Conservation (phyloP, 768 basidiomycete species). For the Tulasnella sp. region DNA sequence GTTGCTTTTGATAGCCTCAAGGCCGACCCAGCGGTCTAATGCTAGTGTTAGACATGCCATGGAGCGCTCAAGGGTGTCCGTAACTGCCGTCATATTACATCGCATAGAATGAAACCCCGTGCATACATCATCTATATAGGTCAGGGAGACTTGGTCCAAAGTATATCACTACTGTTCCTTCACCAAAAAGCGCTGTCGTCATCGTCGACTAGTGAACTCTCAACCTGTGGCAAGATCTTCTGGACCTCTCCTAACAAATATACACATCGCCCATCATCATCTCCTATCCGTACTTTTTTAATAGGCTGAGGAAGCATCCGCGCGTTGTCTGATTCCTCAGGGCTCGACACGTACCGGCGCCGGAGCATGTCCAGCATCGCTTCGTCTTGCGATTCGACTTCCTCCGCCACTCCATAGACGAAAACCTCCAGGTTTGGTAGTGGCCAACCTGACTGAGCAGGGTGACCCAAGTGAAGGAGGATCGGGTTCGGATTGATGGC, state of each 20-base stretch:
- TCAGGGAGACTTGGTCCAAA: too few relatives aligned
- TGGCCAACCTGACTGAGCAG: not conserved
- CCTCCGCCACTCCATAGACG: not conserved
- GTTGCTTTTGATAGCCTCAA: too few relatives aligned
- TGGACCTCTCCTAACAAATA: not conserved
- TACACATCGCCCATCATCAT: not conserved
- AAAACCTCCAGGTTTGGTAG: not conserved
- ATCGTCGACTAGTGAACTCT: not conserved
- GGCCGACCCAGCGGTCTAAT: too few relatives aligned
- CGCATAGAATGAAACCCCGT: too few relatives aligned
- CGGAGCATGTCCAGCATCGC: not conserved
- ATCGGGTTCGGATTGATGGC: not conserved
- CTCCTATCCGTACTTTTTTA: not conserved
- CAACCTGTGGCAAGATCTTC: not conserved
- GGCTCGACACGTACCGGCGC: too few relatives aligned
- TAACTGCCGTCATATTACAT: too few relatives aligned
- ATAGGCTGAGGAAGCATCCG: not conserved
- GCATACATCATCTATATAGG: too few relatives aligned
- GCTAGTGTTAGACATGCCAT: too few relatives aligned
- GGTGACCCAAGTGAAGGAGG: not conserved
- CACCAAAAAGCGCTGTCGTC: too few relatives aligned
- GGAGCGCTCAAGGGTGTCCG: too few relatives aligned
- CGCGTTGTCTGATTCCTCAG: too few relatives aligned
- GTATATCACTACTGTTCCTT: too few relatives aligned
- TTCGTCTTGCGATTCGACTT: not conserved